Conservation (phyloP, 176 grass and related monocot genomes). For the Bromus sterilis region DNA sequence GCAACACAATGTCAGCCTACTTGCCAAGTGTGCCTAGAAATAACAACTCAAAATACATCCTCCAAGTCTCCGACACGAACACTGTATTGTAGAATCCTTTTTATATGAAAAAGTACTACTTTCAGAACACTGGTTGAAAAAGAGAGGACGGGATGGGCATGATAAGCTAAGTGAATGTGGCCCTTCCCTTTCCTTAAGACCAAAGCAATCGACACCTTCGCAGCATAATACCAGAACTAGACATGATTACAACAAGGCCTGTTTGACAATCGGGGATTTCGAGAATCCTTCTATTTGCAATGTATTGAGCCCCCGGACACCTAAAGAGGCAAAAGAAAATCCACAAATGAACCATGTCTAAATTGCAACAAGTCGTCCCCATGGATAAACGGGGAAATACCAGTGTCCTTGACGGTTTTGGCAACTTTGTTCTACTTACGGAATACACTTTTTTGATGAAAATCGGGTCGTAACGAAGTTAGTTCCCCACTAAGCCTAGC, state of each 20-base stretch:
- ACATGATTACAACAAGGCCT: not conserved
- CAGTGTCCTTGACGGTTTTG: not conserved
- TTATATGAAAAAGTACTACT: not conserved
- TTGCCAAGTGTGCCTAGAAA: not conserved
- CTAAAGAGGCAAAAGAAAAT: slow-evolving; percentile 3
- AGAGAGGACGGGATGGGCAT: not conserved
- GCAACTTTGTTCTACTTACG: not conserved
- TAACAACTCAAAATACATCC: not conserved
- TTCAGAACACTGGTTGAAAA: not conserved
- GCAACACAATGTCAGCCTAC: not conserved
- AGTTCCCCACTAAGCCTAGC: not conserved
- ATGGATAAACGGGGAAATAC: not conserved
- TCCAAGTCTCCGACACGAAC: not conserved
- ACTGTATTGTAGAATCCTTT: not conserved
- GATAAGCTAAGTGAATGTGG: slow-evolving; percentile 1
- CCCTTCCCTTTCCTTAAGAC: slow-evolving; percentile 24
- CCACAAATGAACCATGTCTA: not conserved
- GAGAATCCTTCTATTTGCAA: not conserved
- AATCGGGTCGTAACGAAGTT: not conserved
- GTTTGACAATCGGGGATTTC: not conserved
- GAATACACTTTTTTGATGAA: not conserved
- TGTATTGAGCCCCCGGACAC: not conserved
- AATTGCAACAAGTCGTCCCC: not conserved
- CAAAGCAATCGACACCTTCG: slow-evolving; percentile 20
- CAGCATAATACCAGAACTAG: slow-evolving; percentile 18